Base-by-base conservation (phyloP, 306 rosid species). In the Vachellia pachyceras region DNA sequence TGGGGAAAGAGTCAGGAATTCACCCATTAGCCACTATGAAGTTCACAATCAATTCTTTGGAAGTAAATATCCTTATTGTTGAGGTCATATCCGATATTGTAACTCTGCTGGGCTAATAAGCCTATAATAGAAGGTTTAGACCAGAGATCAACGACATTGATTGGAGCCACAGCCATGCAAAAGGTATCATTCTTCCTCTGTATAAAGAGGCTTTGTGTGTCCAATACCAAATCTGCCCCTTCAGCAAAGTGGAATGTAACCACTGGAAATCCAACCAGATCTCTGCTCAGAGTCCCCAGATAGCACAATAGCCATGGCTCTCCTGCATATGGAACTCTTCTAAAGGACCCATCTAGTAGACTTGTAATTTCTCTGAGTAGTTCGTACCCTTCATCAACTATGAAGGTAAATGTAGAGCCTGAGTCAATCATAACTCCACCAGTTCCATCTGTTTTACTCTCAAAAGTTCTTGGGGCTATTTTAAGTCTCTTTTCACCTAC, bases 341-440 rank as follows among this genome's bases (percentile, higher is more conserved):
- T 52, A 9, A 78, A 33, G 3, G 44, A 45, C 37, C 77, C 41
- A 22, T 72, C 44, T 10, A 79, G 3, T 22, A 81, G 8, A 11
- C 50, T 76, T 49, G 10, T 57, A 66, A 83, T 81, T 85, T 87
- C 86, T 15, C 37, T 22, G 29, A 6, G 15, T 13, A 87, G 66
- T 22, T 49, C 3, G 33, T 66, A 75, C 7, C 78, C 89, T 40
- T 29, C 70, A 52, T 74, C 79, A 66, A 37, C 82, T 20, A 87
- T 73, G 69, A 39, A 68, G 36, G 76, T 76, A 1, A 83, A 0
- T 41, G 88, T 46, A 40, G 77, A 9, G 3, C 90, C 89, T 7
- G 86, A 39, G 77, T 89, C 88, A 11, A 89, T 69, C 10, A 87
- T 5, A n/a, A 78, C 86, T 73, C 92, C 90, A n/a, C 90, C 86